Evolutionary conservation across 2,329 filamentous ascomycete species (phyloP), one percentile per base, ranked within the genome.

Genomic region (Beauveria sp.): DNA sequence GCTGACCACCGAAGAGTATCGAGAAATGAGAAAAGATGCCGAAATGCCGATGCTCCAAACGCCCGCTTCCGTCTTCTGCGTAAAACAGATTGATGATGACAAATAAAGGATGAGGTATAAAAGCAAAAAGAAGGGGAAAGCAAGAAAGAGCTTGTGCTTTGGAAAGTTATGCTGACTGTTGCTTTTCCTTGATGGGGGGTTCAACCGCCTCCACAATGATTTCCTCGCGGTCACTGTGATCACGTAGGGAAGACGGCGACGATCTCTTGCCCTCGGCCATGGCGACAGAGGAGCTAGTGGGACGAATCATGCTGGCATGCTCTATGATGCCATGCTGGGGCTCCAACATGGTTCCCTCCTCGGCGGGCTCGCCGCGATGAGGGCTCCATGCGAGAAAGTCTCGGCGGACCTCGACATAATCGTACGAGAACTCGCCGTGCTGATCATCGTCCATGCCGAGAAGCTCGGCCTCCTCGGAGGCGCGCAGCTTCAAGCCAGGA

Each of bases 371-470:
- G 64, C 79, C 80, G 70, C 88, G 88, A 40, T 88, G 86, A 1
- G 90, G 90, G 34, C 89, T 93, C 90, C 90, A 95, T 63, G 90
- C 90, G 45, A 95, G 84, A 80, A 93, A 95, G 76, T 95, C 90
- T 70, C 90, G 86, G 71, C 90, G 88, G 63, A 93, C 89, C 81
- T 95, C 90, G 66, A 95, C 90, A 74, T 93, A 95, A 74, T 95
- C 90, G 79, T 93, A 93, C 14, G 90, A 90, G 72, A 93, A 95
- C 76, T 95, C 90, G 75, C 90, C 90, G 68, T 93, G 89, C 77
- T 95, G 90, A 76, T 93, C 90, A 72, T 93, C 90, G 70, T 95
- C 90, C 89, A 93, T 93, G 67, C 90, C 90, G 62, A 93, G 84
- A 14, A 93, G 84, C 75, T 95, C 90, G 26, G 90, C 90, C 75